phyloP scores from a whole-genome alignment of 1,139 yeast genomes.

The Suhomyces ambrosiae region DNA sequence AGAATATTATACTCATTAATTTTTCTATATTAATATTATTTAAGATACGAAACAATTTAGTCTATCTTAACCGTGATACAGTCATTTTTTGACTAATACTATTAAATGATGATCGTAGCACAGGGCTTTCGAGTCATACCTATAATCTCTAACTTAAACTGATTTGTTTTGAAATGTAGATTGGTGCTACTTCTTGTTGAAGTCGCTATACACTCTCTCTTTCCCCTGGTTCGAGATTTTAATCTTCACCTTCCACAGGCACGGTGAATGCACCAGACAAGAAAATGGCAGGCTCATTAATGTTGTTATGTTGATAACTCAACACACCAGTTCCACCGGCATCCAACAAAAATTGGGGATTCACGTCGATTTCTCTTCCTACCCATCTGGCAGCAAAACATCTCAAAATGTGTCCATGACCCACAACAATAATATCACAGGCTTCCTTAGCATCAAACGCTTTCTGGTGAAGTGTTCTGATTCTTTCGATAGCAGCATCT shows the following conservation, averaged over 20 bases:
- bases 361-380: slow-evolving; percentile 52
- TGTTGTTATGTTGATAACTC: slow-evolving; percentile 82
- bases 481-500: slow-evolving; percentile 65
- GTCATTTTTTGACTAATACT: too few species aligned
- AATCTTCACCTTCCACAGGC: slow-evolving; percentile 56
- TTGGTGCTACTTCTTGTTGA: too few species aligned
- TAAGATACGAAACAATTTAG: too few species aligned
- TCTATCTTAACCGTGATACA: too few species aligned
- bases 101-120: too few species aligned
- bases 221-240: too few species aligned
- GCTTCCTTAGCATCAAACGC: slow-evolving; percentile 56
- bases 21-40: too few species aligned
- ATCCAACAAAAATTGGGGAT: slow-evolving; percentile 82
- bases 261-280: slow-evolving; percentile 80
- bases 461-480: slow-evolving; percentile 61
- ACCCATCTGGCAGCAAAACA: slow-evolving; percentile 92
- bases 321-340: slow-evolving; percentile 96
- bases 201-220: too few species aligned
- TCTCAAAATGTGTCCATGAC: slow-evolving; percentile 91
- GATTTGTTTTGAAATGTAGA: background rate
- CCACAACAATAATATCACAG: slow-evolving; percentile 80
- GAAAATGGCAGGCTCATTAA: slow-evolving; percentile 82
- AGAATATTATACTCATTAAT: too few species aligned
- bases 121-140: too few species aligned
- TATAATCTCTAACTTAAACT: background rate